Conservation (phyloP, 306 rosid genomes). For the Hippophae rhamnoides region DNA sequence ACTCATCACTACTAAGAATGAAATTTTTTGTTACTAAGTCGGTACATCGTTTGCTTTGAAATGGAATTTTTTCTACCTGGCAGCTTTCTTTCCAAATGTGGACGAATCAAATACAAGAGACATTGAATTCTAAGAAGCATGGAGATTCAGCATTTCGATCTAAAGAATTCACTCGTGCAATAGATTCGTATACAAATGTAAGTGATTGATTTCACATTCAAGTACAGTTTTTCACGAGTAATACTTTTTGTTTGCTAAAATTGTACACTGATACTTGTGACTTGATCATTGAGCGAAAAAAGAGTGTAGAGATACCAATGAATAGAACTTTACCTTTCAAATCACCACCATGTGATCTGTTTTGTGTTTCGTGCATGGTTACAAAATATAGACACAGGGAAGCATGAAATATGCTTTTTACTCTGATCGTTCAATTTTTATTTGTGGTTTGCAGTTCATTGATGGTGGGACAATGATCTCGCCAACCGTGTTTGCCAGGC, state of each 20-base stretch:
- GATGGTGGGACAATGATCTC: constrained; percentile 96
- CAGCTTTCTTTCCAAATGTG: constrained; percentile 99
- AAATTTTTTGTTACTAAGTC: neutral
- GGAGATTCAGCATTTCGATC: constrained; percentile 89
- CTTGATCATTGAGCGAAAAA: no score
- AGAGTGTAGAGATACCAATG: no score
- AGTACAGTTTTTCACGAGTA: neutral
- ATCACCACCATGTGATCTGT: no score
- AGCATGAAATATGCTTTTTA: no score
- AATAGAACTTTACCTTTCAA: no score
- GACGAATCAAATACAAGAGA: constrained; percentile 94
- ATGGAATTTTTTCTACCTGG: constrained; percentile 17
- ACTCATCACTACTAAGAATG: neutral
- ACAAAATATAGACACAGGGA: no score
- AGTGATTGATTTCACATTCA: constrained; percentile 22
- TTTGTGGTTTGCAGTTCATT: constrained; percentile 51
- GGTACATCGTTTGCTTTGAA: neutral
- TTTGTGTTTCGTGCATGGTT: no score
- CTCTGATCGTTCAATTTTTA: neutral
- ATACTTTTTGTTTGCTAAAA: constrained; percentile 8
- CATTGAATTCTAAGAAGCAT: constrained; percentile 79
- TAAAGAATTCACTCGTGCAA: constrained; percentile 56
- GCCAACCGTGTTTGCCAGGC: constrained; percentile 83
- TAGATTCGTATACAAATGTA: constrained; percentile 77
- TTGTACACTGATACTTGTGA: constrained; percentile 2